Conservation (phyloP, 2,329 filamentous ascomycete genomes). For the Aureobasidium sp. region DNA sequence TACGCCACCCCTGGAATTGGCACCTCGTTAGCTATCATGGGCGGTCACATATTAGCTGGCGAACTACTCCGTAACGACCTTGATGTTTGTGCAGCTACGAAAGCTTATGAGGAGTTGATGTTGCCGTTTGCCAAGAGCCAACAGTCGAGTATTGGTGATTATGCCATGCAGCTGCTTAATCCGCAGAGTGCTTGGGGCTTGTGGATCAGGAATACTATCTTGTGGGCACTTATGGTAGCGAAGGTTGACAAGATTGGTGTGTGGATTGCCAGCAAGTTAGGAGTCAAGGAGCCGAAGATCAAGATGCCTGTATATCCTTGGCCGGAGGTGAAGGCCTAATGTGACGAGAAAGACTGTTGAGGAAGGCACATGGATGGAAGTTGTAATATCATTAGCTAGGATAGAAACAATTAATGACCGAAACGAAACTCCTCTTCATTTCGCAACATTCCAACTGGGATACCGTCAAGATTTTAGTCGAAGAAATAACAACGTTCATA, state of each 20-base stretch:
- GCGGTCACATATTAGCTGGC: constrained; percentile 49
- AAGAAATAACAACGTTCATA: too few relatives aligned
- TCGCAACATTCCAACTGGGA: too few relatives aligned
- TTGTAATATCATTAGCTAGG: background rate
- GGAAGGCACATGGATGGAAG: background rate
- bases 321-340: background rate
- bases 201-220: constrained; percentile 35
- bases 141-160: constrained; percentile 23
- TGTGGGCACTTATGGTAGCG: constrained; percentile 16
- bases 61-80: constrained; percentile 26
- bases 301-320: constrained; percentile 5
- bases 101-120: constrained; percentile 37
- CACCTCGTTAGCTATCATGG: constrained; percentile 27
- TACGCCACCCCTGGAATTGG: constrained; percentile 28
- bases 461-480: too few relatives aligned
- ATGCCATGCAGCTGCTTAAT: constrained; percentile 29
- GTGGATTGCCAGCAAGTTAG: background rate
- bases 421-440: too few relatives aligned
- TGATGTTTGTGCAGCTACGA: constrained; percentile 30
- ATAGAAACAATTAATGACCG: too few relatives aligned
- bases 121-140: constrained; percentile 36
- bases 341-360: background rate
- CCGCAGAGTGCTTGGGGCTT: constrained; percentile 40
- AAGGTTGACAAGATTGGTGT: background rate
- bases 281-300: background rate